Percentiles rank a stretch among this genome's conserved stretches.
Conservation (phyloP, 1,284 basidiomycete species). For the Melampsora abietis-canadensis region DNA sequence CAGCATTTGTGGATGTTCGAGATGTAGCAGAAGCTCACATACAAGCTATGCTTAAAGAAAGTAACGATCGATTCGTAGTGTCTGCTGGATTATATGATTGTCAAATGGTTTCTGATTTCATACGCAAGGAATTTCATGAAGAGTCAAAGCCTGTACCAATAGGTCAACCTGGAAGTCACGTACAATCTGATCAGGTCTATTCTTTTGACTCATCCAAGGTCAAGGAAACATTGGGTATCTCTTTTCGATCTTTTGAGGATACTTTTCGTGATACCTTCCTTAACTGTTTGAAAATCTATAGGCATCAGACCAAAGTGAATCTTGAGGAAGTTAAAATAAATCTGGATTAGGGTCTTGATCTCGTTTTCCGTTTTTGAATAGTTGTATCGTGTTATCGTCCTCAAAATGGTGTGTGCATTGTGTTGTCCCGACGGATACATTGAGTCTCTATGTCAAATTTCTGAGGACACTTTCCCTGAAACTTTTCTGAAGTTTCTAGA, state of each 20-base stretch:
- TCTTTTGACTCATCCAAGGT: background rate
- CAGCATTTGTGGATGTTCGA: slow-evolving; percentile 23
- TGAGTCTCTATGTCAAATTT: no score
- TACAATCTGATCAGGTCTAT: slow-evolving; percentile 11
- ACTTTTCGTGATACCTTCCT: slow-evolving; percentile 20
- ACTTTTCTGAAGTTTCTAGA: no score
- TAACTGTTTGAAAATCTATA: background rate
- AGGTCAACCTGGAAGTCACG: slow-evolving; percentile 1
- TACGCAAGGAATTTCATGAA: background rate
- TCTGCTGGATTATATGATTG: slow-evolving; percentile 16
- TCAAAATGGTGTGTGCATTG: no score
- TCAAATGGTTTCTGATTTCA: slow-evolving; percentile 5
- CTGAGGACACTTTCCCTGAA: no score
- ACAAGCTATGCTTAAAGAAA: slow-evolving; percentile 4
- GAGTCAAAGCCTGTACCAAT: background rate
- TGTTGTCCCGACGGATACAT: no score
- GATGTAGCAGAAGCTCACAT: slow-evolving; percentile 27
- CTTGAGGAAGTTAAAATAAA: no score
- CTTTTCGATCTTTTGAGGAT: slow-evolving; percentile 11
- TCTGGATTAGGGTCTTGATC: no score
- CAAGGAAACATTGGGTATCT: background rate
- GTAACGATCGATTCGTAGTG: slow-evolving; percentile 9
- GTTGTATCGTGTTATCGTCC: no score
- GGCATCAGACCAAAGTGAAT: no score
- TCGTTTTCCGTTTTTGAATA: no score